Evolutionary conservation across 805 yeast genomes (phyloP).

Genomic region (Sugiyamaella chiloensis): DNA sequence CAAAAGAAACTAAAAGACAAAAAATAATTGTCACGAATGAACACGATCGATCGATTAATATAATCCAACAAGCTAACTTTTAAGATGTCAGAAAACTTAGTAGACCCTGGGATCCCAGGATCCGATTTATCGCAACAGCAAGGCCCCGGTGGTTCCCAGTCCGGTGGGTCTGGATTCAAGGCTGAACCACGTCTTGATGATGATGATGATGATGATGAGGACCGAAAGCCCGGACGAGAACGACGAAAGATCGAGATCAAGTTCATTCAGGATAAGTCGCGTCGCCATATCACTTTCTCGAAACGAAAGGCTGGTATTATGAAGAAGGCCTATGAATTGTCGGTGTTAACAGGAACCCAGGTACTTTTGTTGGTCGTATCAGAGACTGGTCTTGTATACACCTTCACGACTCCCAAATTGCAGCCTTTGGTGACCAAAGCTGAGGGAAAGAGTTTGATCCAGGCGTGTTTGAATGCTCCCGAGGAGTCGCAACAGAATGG

Average conservation of each 20-base stretch:
- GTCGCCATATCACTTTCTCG: slow-evolving; percentile 96
- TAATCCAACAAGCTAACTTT: too few relatives aligned
- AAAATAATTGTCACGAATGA: too few relatives aligned
- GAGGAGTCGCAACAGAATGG: slow-evolving; percentile 52
- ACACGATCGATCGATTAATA: too few relatives aligned
- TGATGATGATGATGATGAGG: slow-evolving; percentile 50
- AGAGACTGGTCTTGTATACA: slow-evolving; percentile 97
- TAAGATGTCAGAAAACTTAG: slow-evolving; percentile 10
- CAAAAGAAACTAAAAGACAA: background rate
- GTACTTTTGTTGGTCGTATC: slow-evolving; percentile 91
- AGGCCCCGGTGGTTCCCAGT: slow-evolving; percentile 7
- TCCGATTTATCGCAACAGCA: slow-evolving; percentile 11
- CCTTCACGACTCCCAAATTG: slow-evolving; percentile 97
- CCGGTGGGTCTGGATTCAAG: slow-evolving; percentile 13
- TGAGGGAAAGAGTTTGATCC: slow-evolving; percentile 95
- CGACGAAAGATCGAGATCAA: slow-evolving; percentile 93
- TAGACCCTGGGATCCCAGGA: slow-evolving; percentile 14
- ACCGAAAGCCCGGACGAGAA: slow-evolving; percentile 44
- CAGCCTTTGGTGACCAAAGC: slow-evolving; percentile 97
- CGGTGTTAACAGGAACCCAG: slow-evolving; percentile 96
- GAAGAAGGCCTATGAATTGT: slow-evolving; percentile 98
- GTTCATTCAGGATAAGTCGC: slow-evolving; percentile 94
- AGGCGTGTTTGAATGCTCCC: slow-evolving; percentile 97
- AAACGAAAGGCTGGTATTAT: slow-evolving; percentile 98
- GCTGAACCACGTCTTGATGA: slow-evolving; percentile 28